These are phyloP conservation scores for Lasiodiplodia gonubiensis DNA, from an alignment of 2,329 filamentous ascomycete species.

Conservation along the genomic window DNA sequence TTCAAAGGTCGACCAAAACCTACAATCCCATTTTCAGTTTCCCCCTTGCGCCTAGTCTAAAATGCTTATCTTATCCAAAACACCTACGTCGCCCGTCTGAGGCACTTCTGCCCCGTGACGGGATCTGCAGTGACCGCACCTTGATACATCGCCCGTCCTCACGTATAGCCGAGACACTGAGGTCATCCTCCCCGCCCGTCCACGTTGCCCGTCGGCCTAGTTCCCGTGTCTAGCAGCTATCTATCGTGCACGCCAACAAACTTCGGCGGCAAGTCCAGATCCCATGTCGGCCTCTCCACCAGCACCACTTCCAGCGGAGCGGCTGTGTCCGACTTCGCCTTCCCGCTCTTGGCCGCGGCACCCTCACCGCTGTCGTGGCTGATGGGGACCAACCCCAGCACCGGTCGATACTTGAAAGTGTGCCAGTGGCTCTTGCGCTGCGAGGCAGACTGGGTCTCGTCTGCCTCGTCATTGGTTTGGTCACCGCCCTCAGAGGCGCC, in stretches of 20 bases:
- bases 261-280: slow-evolving; percentile 75
- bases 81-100: slow-evolving; percentile 20
- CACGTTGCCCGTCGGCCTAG: neutral
- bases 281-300: slow-evolving; percentile 85
- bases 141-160: slow-evolving; percentile 16
- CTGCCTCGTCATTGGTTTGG: slow-evolving; percentile 30
- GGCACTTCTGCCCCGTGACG: slow-evolving; percentile 12
- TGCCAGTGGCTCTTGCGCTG: slow-evolving; percentile 64
- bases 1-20: slow-evolving; percentile 5
- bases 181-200: slow-evolving; percentile 15
- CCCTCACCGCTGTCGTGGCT: slow-evolving; percentile 57
- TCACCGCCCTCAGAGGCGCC: slow-evolving; percentile 34
- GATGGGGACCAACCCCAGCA: slow-evolving; percentile 74
- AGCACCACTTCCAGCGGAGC: slow-evolving; percentile 77
- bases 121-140: slow-evolving; percentile 23
- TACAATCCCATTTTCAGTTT: slow-evolving; percentile 5
- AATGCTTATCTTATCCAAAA: slow-evolving; percentile 29
- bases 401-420: slow-evolving; percentile 93
- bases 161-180: slow-evolving; percentile 17
- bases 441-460: slow-evolving; percentile 34
- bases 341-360: slow-evolving; percentile 36
- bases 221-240: neutral
- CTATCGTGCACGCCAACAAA: slow-evolving; percentile 53
- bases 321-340: slow-evolving; percentile 33
- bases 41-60: slow-evolving; percentile 20